A percentile compares a stretch with the other conserved stretches of the same genome.
phyloP scores from a whole-genome alignment of 2,329 filamentous ascomycete species.

The Neofusicoccum ribis region DNA sequence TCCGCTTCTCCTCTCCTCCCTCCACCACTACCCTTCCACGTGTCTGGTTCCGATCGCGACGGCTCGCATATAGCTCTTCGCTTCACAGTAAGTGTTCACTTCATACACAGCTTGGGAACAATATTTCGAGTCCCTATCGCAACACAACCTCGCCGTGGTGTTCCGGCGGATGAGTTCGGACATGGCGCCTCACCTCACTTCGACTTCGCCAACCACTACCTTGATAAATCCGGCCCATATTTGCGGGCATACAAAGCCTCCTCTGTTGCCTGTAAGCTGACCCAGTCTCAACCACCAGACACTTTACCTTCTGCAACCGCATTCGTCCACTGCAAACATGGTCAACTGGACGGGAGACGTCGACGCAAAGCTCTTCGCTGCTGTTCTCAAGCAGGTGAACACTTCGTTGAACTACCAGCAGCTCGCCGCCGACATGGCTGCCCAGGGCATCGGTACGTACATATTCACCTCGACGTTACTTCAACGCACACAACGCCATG shows the following conservation, averaged over 20 bases:
- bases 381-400: not conserved
- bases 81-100: not conserved
- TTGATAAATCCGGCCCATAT: too few species aligned
- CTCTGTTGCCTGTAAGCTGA: not conserved
- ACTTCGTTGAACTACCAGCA: slow-evolving; percentile 14
- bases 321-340: not conserved
- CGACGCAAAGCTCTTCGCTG: slow-evolving; percentile 9
- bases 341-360: slow-evolving; percentile 9
- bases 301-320: not conserved
- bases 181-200: not conserved
- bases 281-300: not conserved
- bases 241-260: too few species aligned
- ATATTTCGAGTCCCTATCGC: too few species aligned
- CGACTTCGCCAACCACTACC: not conserved
- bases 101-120: not conserved
- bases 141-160: too few species aligned
- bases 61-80: not conserved
- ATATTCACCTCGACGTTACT: not conserved
- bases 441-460: slow-evolving; percentile 16
- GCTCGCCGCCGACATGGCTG: slow-evolving; percentile 21
- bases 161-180: too few species aligned
- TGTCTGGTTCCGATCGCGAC: not conserved
- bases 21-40: not conserved
- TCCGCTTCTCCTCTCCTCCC: not conserved
- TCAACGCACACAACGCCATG: too few species aligned